Base-by-base conservation (phyloP, 352 stramenopile genomes). In the Phytophthora chlamydospora region DNA sequence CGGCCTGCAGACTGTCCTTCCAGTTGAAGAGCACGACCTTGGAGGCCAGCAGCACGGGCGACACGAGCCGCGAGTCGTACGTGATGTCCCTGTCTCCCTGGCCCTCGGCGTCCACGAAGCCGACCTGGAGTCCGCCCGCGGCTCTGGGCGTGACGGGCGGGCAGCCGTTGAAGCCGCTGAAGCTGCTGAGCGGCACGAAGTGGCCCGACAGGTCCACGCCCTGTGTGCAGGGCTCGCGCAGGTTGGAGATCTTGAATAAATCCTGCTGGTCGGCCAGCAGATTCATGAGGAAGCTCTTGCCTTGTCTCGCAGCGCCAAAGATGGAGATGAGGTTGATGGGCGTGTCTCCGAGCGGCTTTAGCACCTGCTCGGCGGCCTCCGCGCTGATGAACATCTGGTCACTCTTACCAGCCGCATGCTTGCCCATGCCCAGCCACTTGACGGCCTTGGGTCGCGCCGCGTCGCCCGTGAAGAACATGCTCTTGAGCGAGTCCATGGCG, bases 1-100 rank as follows among this genome's bases (percentile, higher is more conserved):
- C 87, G 1, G 84, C 80, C 43, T 96, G 85, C 1, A 96, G 57
- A 73, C 83, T 92, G 61, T 96, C 87, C 59, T 95, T 95, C 87
- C 87, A 95, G 67, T 95, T 95, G 60, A 95, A 95, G n/a, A 95
- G 68, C 34, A 95, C 87, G 0, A 85, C 85, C 50, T 95, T 95
- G 19, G 87, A 95, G 17, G 87, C 64, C n/a, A 95, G 63, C 46
- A 95, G 67, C 36, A 95, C 84, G 2, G 87, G 87, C 21, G 87
- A 94, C 55, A 95, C 85, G 19, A 95, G 71, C 44, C 85, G 66
- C 52, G 85, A 95, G 57, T 95, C 87, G 46, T 95, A 95, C 12
- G 86, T 93, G 57, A 95, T 95, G 41, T 95, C 87, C 41, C 87
- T 72, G 58, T 95, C 87, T 42, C 86, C 87, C 49, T 95, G 87